Percentiles rank a stretch among this genome's conserved stretches.
These are phyloP conservation scores for Fusarium redolens DNA, from an alignment of 2,329 filamentous ascomycete species.

Conservation along the genomic window DNA sequence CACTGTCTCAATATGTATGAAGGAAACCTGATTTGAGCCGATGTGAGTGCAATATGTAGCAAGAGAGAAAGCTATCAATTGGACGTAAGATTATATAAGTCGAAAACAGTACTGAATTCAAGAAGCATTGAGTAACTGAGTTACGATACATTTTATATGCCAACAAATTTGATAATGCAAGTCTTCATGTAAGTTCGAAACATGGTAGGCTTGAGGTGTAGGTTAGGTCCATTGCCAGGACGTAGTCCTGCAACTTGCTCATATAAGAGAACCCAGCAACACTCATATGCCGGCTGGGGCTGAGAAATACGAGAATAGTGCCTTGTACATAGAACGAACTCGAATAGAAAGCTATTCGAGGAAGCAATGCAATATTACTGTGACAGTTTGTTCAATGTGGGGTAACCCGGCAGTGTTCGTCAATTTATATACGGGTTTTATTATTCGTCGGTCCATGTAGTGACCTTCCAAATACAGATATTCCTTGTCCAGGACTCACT, in stretches of 20 bases:
- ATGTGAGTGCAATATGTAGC: fast-evolving
- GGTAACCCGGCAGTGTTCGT: neutral
- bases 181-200: neutral
- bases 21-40: neutral
- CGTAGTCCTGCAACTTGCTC: neutral
- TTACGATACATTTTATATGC: fast-evolving
- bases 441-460: neutral
- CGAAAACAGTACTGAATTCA: too few species aligned
- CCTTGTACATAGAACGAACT: fast-evolving
- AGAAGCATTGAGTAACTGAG: fast-evolving
- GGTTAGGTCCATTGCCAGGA: neutral
- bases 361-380: neutral
- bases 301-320: fast-evolving
- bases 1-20: fast-evolving
- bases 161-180: neutral
- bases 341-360: neutral
- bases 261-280: neutral
- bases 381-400: neutral
- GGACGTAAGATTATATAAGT: too few species aligned
- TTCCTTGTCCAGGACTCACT: neutral
- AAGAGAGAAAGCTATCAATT: neutral
- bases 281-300: neutral
- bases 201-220: neutral
- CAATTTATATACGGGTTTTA: neutral
- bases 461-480: neutral